phyloP scores from a whole-genome alignment of 2,329 filamentous ascomycete species.

The Sporothrix curviconia region DNA sequence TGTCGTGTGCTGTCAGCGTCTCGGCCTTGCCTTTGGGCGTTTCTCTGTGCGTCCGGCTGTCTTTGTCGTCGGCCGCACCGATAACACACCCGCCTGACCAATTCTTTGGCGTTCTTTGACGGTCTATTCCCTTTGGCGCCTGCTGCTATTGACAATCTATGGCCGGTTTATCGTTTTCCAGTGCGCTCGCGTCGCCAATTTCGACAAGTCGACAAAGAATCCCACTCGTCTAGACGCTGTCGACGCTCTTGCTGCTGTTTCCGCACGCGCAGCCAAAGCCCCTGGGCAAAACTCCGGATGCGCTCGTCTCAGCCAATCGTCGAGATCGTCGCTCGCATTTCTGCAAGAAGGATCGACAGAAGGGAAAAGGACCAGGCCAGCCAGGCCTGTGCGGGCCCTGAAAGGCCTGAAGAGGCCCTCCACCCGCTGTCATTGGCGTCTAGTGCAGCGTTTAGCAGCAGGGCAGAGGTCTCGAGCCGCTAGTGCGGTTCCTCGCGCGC shows the following conservation, averaged over 20 bases:
- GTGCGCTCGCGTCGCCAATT: background rate
- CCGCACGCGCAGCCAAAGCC: too few species aligned
- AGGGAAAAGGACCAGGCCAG: too few species aligned
- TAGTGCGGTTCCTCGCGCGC: background rate
- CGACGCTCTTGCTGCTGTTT: too few species aligned
- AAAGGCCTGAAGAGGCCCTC: too few species aligned
- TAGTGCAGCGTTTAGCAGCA: background rate
- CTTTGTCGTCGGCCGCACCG: too few species aligned
- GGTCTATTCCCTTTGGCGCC: background rate
- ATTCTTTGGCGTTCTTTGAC: too few species aligned
- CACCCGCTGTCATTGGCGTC: too few species aligned
- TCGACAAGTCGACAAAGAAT: background rate
- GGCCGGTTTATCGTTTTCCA: background rate
- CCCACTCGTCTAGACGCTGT: too few species aligned
- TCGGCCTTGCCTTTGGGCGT: background rate
- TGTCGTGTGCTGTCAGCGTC: background rate
- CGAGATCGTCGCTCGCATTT: background rate
- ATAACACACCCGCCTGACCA: background rate
- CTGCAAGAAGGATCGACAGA: conserved; percentile 1
- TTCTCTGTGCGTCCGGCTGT: background rate
- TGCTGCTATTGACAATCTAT: background rate
- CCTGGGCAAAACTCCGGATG: background rate
- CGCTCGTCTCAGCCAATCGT: background rate
- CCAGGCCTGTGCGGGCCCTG: too few species aligned
- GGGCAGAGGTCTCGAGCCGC: background rate